phyloP scores from a whole-genome alignment of 2,329 filamentous ascomycete species.

The Corinectria fuckeliana region DNA sequence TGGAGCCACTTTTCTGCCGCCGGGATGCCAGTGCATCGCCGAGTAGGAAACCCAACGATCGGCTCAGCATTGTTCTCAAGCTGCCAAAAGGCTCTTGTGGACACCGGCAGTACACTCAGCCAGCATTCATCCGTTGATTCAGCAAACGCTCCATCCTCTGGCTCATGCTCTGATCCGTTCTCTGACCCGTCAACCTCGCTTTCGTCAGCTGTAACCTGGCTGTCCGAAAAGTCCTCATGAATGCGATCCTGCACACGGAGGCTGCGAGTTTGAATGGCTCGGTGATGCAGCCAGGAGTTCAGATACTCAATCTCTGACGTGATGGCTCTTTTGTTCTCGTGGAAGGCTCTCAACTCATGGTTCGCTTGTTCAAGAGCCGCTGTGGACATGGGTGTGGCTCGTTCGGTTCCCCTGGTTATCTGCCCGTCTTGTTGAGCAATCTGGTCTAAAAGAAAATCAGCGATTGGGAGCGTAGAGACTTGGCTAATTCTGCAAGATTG shows the following conservation, averaged over 20 bases:
- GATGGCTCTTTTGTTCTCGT: not conserved
- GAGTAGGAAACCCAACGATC: not conserved
- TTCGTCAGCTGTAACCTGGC: not conserved
- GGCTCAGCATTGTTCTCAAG: not conserved
- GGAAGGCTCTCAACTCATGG: not conserved
- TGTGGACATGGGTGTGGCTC: not conserved
- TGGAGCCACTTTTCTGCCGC: constrained; percentile 13
- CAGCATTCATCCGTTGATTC: not conserved
- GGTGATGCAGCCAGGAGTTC: not conserved
- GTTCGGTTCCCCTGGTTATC: not conserved
- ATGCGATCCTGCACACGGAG: not conserved
- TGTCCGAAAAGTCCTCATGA: not conserved
- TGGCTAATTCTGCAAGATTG: not conserved
- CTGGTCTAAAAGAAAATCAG: not conserved
- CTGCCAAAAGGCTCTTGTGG: constrained; percentile 16
- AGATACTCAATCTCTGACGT: not conserved
- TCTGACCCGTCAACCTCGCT: not conserved
- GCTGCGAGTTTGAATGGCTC: constrained; percentile 8
- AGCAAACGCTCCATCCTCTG: not conserved
- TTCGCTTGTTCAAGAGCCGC: not conserved
- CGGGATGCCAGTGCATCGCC: constrained; percentile 11
- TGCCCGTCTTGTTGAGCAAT: not conserved
- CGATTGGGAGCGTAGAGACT: too few species aligned
- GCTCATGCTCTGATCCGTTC: not conserved
- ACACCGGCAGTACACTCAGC: constrained; percentile 16